A percentile compares a stretch with the other conserved stretches of the same genome.
phyloP scores from a whole-genome alignment of 2,329 filamentous ascomycete genomes.

The Penicillium sp. region DNA sequence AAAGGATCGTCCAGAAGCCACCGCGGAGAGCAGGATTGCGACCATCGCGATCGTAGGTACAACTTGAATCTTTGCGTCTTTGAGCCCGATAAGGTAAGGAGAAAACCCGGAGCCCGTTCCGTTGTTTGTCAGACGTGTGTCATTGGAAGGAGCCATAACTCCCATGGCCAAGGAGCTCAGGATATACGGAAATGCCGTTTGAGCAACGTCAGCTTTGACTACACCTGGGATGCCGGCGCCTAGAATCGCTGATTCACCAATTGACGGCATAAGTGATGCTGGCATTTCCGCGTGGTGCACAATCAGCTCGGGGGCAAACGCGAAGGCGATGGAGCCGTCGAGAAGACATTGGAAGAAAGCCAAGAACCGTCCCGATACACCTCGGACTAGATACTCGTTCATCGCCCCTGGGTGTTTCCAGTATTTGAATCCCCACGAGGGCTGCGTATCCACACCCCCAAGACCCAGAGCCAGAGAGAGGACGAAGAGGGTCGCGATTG shows the following conservation, averaged over 20 bases:
- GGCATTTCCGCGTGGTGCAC: conserved; percentile 44
- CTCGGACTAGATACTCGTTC: conserved; percentile 41
- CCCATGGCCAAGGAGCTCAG: conserved; percentile 50
- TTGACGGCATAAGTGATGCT: neutral
- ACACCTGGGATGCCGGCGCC: conserved; percentile 45
- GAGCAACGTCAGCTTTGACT: conserved; percentile 48
- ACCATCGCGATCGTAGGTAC: conserved; percentile 64
- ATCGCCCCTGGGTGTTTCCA: conserved; percentile 44
- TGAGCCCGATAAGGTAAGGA: conserved; percentile 37
- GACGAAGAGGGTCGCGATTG: conserved; percentile 42
- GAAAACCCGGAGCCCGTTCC: conserved; percentile 47
- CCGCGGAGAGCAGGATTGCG: conserved; percentile 65
- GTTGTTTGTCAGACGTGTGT: conserved; percentile 45
- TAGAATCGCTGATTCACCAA: neutral
- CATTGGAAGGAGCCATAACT: conserved; percentile 51
- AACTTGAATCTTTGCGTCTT: conserved; percentile 50
- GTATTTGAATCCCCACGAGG: conserved; percentile 44
- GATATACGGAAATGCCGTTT: conserved; percentile 52
- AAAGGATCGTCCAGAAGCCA: conserved; percentile 69
- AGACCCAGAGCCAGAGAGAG: conserved; percentile 46
- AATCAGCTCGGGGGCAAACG: conserved; percentile 47
- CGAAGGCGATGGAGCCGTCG: conserved; percentile 45
- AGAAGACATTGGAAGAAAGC: conserved; percentile 45
- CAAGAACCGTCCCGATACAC: conserved; percentile 42
- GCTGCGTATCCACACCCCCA: conserved; percentile 42